Evolutionary conservation across 352 stramenopile species (phyloP).

Genomic region (Phytopythium vexans): DNA sequence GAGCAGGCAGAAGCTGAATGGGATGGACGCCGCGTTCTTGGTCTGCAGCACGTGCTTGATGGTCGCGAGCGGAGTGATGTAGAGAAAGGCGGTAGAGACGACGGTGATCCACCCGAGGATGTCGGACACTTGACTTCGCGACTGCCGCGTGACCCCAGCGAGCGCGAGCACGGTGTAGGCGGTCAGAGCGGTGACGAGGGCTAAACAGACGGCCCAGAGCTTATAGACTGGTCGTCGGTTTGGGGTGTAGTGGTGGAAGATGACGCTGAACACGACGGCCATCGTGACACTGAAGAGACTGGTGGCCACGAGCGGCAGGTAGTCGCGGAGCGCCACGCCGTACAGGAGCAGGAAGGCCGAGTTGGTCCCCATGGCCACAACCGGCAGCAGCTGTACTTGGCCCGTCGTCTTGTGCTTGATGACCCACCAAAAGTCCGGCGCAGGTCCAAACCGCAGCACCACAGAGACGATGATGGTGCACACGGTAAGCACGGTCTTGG

Average conservation of each 20-base stretch:
- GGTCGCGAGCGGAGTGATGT: conserved; percentile 23
- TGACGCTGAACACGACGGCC: conserved; percentile 36
- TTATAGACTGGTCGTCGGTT: conserved; percentile 17
- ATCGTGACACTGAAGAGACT: conserved; percentile 37
- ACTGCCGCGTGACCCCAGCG: conserved; percentile 4
- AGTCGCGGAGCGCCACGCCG: conserved; percentile 15
- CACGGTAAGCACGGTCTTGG: conserved; percentile 6
- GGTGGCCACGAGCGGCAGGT: conserved; percentile 58
- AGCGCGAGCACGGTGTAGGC: conserved; percentile 6
- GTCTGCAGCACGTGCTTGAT: conserved; percentile 16
- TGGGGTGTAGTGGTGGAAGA: conserved; percentile 41
- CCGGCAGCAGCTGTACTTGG: conserved; percentile 7
- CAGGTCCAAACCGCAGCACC: conserved; percentile 3
- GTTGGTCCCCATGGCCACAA: conserved; percentile 8
- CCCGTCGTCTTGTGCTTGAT: conserved; percentile 3
- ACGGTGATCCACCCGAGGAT: conserved; percentile 23
- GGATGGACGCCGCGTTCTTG: conserved; percentile 23
- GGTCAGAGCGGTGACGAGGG: conserved; percentile 2
- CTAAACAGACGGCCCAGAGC: conserved; percentile 6
- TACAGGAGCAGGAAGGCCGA: conserved; percentile 6
- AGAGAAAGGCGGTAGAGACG: conserved; percentile 15
- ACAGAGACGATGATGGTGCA: conserved; percentile 6
- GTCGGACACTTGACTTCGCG: conserved; percentile 4
- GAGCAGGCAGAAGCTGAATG: conserved; percentile 25
- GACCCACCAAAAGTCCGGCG: conserved; percentile 2